phyloP scores from a whole-genome alignment of 176 grass and related monocot genomes.

The Dactylis glomerata region DNA sequence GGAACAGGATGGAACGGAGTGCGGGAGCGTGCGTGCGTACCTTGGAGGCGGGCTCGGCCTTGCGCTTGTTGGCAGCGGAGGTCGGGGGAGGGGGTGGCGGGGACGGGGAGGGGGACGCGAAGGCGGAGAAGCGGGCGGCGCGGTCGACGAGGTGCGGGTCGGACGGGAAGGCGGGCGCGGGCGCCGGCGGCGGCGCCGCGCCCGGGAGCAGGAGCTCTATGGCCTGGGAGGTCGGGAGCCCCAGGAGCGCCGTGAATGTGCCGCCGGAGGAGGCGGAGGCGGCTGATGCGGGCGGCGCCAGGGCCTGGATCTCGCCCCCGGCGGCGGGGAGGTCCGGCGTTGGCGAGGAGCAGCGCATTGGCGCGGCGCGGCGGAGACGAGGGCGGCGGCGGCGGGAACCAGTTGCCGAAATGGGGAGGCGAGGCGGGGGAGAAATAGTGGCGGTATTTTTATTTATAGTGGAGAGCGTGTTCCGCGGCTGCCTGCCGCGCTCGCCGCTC shows the following conservation, averaged over 20 bases:
- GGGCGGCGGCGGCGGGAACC: not conserved
- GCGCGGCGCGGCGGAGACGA: not conserved
- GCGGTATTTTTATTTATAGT: constrained; percentile 43
- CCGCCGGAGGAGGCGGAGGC: constrained; percentile 20
- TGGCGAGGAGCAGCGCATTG: constrained; percentile 42
- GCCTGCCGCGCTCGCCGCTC: not conserved
- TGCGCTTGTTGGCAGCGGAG: constrained; percentile 45
- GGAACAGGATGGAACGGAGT: no score
- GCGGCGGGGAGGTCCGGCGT: constrained; percentile 32
- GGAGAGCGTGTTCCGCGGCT: not conserved
- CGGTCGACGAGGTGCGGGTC: constrained; percentile 57
- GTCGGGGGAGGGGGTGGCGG: constrained; percentile 10
- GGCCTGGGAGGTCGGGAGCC: constrained; percentile 44
- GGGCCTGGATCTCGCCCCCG: constrained; percentile 43
- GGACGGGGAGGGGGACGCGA: constrained; percentile 35
- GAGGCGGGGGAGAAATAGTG: not conserved
- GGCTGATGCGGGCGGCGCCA: not conserved
- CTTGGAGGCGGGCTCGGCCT: constrained; percentile 39
- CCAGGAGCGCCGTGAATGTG: constrained; percentile 67
- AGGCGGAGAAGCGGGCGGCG: constrained; percentile 54
- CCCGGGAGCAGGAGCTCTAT: constrained; percentile 39
- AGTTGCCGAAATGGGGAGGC: not conserved
- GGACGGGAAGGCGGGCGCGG: constrained; percentile 51
- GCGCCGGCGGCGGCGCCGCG: not conserved
- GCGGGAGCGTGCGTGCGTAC: not conserved